phyloP scores from a whole-genome alignment of 1,139 yeast species.

The Cylindricascospora bacillispora region DNA sequence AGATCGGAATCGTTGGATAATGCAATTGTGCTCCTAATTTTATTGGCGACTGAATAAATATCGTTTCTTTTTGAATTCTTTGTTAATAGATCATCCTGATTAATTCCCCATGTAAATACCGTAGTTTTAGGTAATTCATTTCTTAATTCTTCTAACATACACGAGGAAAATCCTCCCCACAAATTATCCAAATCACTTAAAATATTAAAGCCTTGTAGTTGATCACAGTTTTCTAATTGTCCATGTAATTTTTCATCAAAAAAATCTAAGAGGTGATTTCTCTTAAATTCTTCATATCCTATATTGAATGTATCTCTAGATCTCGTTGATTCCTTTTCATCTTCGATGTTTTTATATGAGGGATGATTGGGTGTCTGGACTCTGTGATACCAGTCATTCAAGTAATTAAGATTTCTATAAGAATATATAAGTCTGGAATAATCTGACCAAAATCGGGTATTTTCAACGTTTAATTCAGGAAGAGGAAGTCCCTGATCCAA shows the following conservation, averaged over 20 bases:
- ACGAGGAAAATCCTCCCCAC: slow-evolving; percentile 72
- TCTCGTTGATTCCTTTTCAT: too few relatives aligned
- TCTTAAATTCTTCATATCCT: slow-evolving; percentile 39
- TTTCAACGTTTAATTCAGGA: slow-evolving; percentile 28
- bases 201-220: slow-evolving; percentile 55
- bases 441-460: slow-evolving; percentile 70
- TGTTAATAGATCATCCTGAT: slow-evolving; percentile 19
- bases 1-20: slow-evolving; percentile 19
- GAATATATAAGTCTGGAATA: slow-evolving; percentile 56
- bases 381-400: slow-evolving; percentile 41
- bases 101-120: slow-evolving; percentile 45
- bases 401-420: slow-evolving; percentile 43
- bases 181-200: slow-evolving; percentile 58
- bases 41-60: slow-evolving; percentile 11
- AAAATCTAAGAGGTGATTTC: slow-evolving; percentile 32
- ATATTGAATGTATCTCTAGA: slow-evolving; percentile 31
- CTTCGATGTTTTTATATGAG: slow-evolving; percentile 17
- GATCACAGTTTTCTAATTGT: slow-evolving; percentile 67
- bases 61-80: slow-evolving; percentile 5
- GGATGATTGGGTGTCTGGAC: slow-evolving; percentile 24
- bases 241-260: slow-evolving; percentile 48
- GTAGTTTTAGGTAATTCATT: slow-evolving; percentile 64
- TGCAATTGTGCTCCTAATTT: slow-evolving; percentile 16
- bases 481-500: slow-evolving; percentile 39
- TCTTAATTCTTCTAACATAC: slow-evolving; percentile 38